Conservation (phyloP, 257 asterid genomes). For the Solanum chilense region DNA sequence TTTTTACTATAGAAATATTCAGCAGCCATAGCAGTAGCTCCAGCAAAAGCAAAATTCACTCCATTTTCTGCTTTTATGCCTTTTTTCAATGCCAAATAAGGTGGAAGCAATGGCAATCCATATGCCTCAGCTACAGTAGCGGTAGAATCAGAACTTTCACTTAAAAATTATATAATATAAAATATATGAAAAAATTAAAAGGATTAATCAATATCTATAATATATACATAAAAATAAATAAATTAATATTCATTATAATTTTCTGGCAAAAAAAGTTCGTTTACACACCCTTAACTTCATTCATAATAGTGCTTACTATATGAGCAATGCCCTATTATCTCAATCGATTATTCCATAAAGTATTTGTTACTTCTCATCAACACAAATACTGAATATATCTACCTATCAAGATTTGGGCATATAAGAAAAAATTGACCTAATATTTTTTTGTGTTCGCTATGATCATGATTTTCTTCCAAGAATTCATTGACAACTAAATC, state of each 20-base stretch:
- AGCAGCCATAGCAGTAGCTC: constrained; percentile 72
- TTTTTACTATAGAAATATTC: constrained; percentile 48
- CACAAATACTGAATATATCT: not conserved
- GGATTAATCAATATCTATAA: not conserved
- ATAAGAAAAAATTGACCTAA: not conserved
- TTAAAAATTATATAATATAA: not conserved
- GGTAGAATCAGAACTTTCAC: not conserved
- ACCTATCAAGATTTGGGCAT: not conserved
- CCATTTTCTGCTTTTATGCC: constrained; percentile 39
- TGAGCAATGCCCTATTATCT: not conserved
- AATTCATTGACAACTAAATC: not conserved
- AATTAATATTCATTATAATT: not conserved
- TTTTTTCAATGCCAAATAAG: constrained; percentile 33
- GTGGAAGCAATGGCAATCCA: constrained; percentile 55
- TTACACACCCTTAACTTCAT: not conserved
- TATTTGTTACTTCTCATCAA: not conserved
- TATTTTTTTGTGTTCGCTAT: not conserved
- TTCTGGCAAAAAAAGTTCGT: not conserved
- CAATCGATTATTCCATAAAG: not conserved
- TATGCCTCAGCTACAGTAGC: constrained; percentile 56
- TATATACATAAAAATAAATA: not conserved
- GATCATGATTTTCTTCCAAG: not conserved
- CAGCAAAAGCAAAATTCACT: constrained; percentile 79
- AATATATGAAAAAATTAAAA: not conserved
- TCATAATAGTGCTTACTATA: not conserved